Base-by-base conservation (phyloP, 257 asterid species). In the Solanum sejunctum region DNA sequence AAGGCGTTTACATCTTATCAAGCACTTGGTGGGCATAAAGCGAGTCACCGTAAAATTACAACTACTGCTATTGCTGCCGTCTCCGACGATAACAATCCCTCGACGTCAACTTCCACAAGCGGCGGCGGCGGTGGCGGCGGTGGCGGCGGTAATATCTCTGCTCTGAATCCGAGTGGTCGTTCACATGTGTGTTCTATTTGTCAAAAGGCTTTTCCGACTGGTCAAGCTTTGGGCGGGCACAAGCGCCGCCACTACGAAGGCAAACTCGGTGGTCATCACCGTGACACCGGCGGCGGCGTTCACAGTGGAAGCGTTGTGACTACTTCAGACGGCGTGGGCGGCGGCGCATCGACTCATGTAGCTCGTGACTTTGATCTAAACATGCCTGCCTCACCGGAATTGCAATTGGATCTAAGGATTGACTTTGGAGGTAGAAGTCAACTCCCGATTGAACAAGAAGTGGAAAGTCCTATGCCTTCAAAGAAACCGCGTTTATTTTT, bases 201-300 rank as follows among this genome's bases (percentile, higher is more conserved):
- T 86, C 90, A 90, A 72, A 92, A 72, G 89, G 82, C 88, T 84
- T 96, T 96, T 61, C 90, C 97, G 16, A 89, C 93, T 12, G 99
- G 99, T 0, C 99, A 96, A 85, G 98, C 99, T 39, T 84, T 96
- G 73, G 99, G 99, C 13, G 99, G 99, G 3, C 99, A 96, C 91
- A 95, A 92, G 90, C 94, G 99, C 36, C 93, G 93, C 88, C 99
- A 96, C 91, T 96, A 93, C 63, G 97, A 93, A 61, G 97, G 98
- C 10, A 89, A 71, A 2, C 91, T 92, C 45, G 97, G 92, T 13
- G 86, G 89, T 16, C 60, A 52, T 63, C 43, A 16, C 2, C 51
- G 84, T 12, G 52, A 51, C 2, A 12, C 12, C 10, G 83, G 7
- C 75, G 67, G 17, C 0, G 69, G 85, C 1, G 82, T 81, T 18